These are phyloP conservation scores for Cladosporium sp. DNA, from an alignment of 2,329 filamentous ascomycete genomes.

Conservation along the genomic window DNA sequence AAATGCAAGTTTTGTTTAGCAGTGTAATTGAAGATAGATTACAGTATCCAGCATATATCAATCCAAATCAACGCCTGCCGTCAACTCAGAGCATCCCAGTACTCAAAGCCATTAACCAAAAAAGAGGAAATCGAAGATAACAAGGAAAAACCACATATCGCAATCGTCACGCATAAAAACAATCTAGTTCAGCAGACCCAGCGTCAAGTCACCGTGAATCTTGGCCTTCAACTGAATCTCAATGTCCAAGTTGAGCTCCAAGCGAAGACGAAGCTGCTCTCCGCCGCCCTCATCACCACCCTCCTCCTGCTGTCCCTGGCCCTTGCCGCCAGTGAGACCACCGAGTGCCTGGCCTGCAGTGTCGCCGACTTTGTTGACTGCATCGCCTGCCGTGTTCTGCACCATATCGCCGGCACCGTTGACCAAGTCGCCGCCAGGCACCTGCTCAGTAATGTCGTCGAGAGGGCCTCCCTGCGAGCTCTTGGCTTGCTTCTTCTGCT, in stretches of 20 bases:
- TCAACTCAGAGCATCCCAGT: constrained; percentile 1
- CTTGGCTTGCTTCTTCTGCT: constrained; percentile 43
- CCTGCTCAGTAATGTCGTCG: constrained; percentile 51
- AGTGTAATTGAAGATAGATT: constrained; percentile 2
- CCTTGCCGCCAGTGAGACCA: constrained; percentile 42
- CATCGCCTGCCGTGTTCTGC: constrained; percentile 48
- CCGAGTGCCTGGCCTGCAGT: constrained; percentile 43
- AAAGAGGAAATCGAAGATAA: background rate
- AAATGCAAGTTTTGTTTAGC: no score
- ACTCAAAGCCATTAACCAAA: background rate
- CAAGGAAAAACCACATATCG: background rate
- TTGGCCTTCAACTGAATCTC: constrained; percentile 61
- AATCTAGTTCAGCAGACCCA: constrained; percentile 44
- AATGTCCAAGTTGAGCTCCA: constrained; percentile 59
- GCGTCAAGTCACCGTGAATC: constrained; percentile 59
- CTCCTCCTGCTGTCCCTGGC: constrained; percentile 23
- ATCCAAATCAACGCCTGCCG: constrained; percentile 10
- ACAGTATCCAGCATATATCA: constrained; percentile 7
- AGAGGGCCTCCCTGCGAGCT: constrained; percentile 46
- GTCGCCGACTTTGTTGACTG: constrained; percentile 40
- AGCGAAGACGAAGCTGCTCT: constrained; percentile 51
- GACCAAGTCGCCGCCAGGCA: constrained; percentile 49
- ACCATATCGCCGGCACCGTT: constrained; percentile 53
- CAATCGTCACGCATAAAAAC: background rate
- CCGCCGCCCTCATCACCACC: constrained; percentile 37